A percentile compares a stretch with the other conserved stretches of the same genome.
These are phyloP conservation scores for Luvunga scandens DNA, from an alignment of 345 rosid species.

Conservation along the genomic window DNA sequence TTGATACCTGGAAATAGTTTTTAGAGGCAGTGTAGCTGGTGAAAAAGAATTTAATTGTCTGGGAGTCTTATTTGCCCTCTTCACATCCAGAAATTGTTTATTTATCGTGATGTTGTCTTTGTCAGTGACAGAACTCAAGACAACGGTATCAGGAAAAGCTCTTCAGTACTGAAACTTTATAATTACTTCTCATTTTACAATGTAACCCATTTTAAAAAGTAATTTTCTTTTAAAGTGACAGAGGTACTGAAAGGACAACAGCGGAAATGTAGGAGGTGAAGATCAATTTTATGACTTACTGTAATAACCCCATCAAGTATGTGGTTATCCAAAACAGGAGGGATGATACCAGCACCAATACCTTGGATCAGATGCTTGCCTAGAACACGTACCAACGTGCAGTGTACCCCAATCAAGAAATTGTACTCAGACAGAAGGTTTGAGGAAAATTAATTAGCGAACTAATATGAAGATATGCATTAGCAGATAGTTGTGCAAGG, in stretches of 20 bases:
- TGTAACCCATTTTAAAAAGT: neutral
- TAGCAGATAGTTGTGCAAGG: neutral
- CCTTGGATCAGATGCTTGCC: conserved; percentile 60
- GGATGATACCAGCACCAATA: conserved; percentile 54
- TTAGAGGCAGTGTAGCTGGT: neutral
- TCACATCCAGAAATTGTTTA: neutral
- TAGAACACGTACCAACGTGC: conserved; percentile 9
- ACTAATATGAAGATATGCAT: neutral
- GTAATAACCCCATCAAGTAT: conserved; percentile 51
- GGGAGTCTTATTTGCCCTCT: neutral
- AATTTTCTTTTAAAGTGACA: neutral
- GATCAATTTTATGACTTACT: conserved; percentile 27
- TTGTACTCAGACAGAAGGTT: too few relatives aligned
- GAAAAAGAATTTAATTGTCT: neutral
- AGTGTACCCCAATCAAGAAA: neutral
- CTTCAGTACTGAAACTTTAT: too few relatives aligned
- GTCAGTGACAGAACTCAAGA: neutral
- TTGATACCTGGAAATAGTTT: conserved; percentile 29
- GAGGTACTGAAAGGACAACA: neutral
- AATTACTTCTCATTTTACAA: neutral
- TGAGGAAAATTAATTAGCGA: too few relatives aligned
- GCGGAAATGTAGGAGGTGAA: neutral
- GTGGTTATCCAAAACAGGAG: conserved; percentile 34
- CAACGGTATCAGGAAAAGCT: too few relatives aligned
- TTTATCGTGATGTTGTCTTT: neutral